Percentiles rank a stretch among this genome's conserved stretches.
phyloP scores from a whole-genome alignment of 2,329 filamentous ascomycete genomes.

The Hymenoscyphus fraxineus region DNA sequence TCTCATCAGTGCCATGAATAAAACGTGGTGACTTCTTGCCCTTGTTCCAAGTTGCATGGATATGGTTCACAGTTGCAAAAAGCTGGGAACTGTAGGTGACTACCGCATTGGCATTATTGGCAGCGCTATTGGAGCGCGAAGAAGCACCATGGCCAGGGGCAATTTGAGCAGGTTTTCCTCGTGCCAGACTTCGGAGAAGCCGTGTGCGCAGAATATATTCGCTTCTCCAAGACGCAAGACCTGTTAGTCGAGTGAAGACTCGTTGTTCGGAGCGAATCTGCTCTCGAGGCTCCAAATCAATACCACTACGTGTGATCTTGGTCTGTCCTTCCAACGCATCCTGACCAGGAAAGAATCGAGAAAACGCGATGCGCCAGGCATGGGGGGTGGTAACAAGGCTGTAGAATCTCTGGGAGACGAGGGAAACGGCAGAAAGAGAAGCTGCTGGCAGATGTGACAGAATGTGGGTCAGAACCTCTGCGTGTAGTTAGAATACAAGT shows the following conservation, averaged over 20 bases:
- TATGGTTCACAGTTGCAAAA: conserved; percentile 70
- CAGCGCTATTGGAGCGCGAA: conserved; percentile 43
- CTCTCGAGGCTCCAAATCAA: conserved; percentile 48
- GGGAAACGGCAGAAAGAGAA: conserved; percentile 74
- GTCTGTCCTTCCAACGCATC: conserved; percentile 46
- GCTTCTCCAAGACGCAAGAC: conserved; percentile 88
- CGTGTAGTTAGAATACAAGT: conserved; percentile 26
- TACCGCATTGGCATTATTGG: conserved; percentile 65
- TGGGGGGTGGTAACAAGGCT: conserved; percentile 83
- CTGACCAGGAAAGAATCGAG: conserved; percentile 81
- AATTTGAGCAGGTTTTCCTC: conserved; percentile 71
- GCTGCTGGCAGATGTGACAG: conserved; percentile 85
- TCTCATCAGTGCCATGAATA: conserved; percentile 77
- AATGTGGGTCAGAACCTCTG: conserved; percentile 89
- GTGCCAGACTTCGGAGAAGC: conserved; percentile 72
- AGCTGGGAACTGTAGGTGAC: conserved; percentile 84
- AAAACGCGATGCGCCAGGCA: conserved; percentile 89
- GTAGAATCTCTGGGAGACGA: conserved; percentile 87
- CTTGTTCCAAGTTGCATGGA: conserved; percentile 73
- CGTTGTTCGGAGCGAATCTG: conserved; percentile 67
- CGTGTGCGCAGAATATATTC: conserved; percentile 89
- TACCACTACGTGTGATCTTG: conserved; percentile 37
- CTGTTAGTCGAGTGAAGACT: conserved; percentile 76
- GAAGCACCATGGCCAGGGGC: conserved; percentile 50
- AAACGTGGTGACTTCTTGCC: conserved; percentile 73